Conservation (phyloP, 441 rosid genomes). For the Croton setiger region DNA sequence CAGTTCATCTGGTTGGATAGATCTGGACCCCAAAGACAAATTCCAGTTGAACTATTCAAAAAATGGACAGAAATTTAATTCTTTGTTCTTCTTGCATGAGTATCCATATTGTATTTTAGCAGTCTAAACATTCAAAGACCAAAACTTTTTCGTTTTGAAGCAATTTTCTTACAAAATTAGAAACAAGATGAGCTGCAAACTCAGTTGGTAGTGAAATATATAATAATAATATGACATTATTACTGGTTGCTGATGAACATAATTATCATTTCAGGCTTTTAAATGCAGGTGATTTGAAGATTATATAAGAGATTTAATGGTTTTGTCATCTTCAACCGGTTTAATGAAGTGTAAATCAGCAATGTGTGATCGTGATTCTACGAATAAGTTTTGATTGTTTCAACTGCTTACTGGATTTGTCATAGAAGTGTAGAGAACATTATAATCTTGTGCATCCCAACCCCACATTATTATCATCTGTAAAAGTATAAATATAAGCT, state of each 20-base stretch:
- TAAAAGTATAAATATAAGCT: background rate
- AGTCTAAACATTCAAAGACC: too few relatives aligned
- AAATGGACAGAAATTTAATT: conserved; percentile 1
- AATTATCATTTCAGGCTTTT: conserved; percentile 1
- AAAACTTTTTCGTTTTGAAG: too few relatives aligned
- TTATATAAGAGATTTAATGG: conserved; percentile 2
- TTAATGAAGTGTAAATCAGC: conserved; percentile 9
- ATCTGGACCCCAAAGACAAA: background rate
- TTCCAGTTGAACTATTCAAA: background rate
- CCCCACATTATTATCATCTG: background rate
- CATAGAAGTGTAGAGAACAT: too few relatives aligned
- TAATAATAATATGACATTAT: too few relatives aligned
- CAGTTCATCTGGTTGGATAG: background rate
- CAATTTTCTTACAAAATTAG: too few relatives aligned
- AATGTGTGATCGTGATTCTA: background rate
- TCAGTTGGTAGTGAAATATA: too few relatives aligned
- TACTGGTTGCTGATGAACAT: background rate
- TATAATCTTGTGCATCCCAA: background rate
- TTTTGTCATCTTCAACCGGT: conserved; percentile 2
- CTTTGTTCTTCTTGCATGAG: background rate
- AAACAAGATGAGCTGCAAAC: too few relatives aligned
- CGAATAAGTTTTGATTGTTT: background rate
- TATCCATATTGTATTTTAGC: background rate
- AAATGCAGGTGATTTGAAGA: conserved; percentile 3
- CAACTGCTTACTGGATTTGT: too few relatives aligned